Evolutionary conservation across 495 filamentous ascomycete genomes (phyloP), one percentile per base, ranked within the genome.

Genomic region (Neurospora sp.): DNA sequence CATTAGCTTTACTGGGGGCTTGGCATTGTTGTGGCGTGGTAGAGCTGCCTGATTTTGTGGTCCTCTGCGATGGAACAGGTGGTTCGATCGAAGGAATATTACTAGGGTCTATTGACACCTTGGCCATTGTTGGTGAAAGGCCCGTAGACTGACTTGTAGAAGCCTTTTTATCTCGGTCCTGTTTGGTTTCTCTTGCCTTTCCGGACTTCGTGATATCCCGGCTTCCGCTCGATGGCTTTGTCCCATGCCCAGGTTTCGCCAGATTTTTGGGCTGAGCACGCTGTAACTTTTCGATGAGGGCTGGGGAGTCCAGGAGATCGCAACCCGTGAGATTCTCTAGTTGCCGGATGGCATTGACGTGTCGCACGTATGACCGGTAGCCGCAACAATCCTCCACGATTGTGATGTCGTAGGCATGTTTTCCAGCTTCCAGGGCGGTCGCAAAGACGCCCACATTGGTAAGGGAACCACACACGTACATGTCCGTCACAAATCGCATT

Each of bases 401-500:
- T 6, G 91, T 94, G 72, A 97, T 92, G 35, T 89, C 87, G 75
- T 96, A 91, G 14, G 96, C 96, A 79, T 97, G 91, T 18, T 89
- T 88, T 0, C 92, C 95, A 2, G 96, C 96, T 77, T 98, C 96
- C 68, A 97, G 83, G 31, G 94, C 95, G 2, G 96, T 99, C 10
- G 96, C 96, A 77, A 94, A 96, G 39, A 98, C 89, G 31, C 94
- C 94, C 39, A 93, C 85, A 79, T 98, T 98, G 16, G 92, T 94
- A 42, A 95, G 83, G n/a, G 91, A 88, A 14, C 96, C 96, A 76
- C 94, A 97, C 6, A 99, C 87, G 78, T 92, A 98, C n/a, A 99
- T 81, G 77, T 97, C 91, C 1, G 94, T 98, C 59, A 98, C 88
- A 59, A 99, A 89, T 27, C 88, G 91, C 6, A 87, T 86, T 46